Evolutionary conservation across 805 yeast genomes (phyloP).

Genomic region (Lachancea sp.): DNA sequence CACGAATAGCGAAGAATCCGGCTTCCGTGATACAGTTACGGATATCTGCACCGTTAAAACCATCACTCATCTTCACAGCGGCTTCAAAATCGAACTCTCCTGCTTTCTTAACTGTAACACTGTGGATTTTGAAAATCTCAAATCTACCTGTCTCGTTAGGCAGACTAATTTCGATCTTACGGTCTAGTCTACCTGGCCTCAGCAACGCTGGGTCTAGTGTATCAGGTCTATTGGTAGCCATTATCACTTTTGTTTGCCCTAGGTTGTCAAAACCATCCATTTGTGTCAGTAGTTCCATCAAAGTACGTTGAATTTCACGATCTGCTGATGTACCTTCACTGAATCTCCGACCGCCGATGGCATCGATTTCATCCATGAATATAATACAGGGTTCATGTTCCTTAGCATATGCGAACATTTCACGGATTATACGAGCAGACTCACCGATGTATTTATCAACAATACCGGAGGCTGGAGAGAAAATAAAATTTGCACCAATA

Average conservation of each 20-base stretch:
- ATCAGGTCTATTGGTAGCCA: conserved; percentile 99
- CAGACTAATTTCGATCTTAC: conserved; percentile 90
- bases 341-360: conserved; percentile 97
- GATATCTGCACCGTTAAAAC: conserved; percentile 97
- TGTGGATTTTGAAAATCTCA: conserved; percentile 90
- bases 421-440: conserved; percentile 92
- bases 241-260: conserved; percentile 94
- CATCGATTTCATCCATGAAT: conserved; percentile 98
- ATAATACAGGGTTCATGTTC: conserved; percentile 98
- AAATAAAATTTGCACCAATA: conserved; percentile 94
- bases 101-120: conserved; percentile 73
- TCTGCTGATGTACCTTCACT: conserved; percentile 98
- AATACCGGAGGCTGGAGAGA: conserved; percentile 97
- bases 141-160: conserved; percentile 95
- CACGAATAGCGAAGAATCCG: conserved; percentile 96
- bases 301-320: conserved; percentile 95
- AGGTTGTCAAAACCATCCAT: conserved; percentile 98
- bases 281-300: conserved; percentile 94
- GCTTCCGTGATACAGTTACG: conserved; percentile 98
- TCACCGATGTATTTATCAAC: conserved; percentile 98
- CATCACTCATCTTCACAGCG: conserved; percentile 96
- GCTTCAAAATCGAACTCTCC: conserved; percentile 98
- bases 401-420: conserved; percentile 95
- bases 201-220: conserved; percentile 94
- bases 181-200: conserved; percentile 95